These are phyloP conservation scores for Trichoderma simmonsii DNA, from an alignment of 2,329 filamentous ascomycete species.

Conservation along the genomic window DNA sequence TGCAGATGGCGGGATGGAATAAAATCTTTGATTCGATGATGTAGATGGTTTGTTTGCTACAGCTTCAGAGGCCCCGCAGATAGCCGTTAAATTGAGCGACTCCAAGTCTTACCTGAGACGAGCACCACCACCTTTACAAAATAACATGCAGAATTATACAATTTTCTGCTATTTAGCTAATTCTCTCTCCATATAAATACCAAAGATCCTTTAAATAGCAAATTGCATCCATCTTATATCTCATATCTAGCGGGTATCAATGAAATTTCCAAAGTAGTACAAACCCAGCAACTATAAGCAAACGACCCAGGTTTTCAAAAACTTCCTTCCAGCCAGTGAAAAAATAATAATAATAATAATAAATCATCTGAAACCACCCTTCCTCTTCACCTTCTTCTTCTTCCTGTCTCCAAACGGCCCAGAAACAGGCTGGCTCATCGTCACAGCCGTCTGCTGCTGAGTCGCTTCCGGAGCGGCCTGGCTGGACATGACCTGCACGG, in stretches of 20 bases:
- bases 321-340: not conserved
- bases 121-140: not conserved
- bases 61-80: conserved; percentile 9
- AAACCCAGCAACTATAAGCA: not conserved
- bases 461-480: conserved; percentile 35
- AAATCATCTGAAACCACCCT: conserved; percentile 38
- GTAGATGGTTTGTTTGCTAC: conserved; percentile 3
- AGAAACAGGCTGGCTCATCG: conserved; percentile 47
- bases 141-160: not conserved
- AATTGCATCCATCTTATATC: not conserved
- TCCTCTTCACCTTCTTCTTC: conserved; percentile 44
- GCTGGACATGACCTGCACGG: conserved; percentile 36
- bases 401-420: conserved; percentile 46
- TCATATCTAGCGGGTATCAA: not conserved
- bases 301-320: not conserved
- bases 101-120: not conserved
- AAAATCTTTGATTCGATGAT: not conserved
- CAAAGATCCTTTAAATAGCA: not conserved
- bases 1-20: not conserved
- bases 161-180: not conserved
- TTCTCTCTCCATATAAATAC: not conserved
- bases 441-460: conserved; percentile 32
- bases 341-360: not conserved
- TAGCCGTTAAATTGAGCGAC: not conserved
- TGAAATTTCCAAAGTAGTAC: not conserved